A percentile compares a stretch with the other conserved stretches of the same genome.
These are phyloP conservation scores for Solanum pimpinellifolium DNA, from an alignment of 257 asterid species.

Conservation along the genomic window DNA sequence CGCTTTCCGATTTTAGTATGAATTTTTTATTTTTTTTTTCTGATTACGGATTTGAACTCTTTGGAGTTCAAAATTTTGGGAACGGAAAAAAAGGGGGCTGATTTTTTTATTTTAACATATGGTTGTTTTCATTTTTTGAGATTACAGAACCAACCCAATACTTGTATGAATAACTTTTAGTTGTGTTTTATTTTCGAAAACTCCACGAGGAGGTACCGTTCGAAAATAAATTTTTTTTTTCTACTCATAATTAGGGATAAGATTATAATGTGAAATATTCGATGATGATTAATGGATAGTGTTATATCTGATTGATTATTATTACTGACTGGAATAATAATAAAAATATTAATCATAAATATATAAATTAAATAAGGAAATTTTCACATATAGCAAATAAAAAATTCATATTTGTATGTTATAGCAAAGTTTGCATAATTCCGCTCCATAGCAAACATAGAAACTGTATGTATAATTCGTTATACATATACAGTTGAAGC, in stretches of 20 bases:
- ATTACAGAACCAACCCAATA: background rate
- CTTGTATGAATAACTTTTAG: background rate
- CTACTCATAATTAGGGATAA: too few relatives aligned
- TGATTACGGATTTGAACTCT: background rate
- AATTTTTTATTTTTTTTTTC: background rate
- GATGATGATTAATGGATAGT: background rate
- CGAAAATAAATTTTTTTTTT: too few relatives aligned
- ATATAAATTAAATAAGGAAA: too few relatives aligned
- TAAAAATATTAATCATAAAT: too few relatives aligned
- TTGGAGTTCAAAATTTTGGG: background rate
- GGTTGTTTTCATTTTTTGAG: background rate
- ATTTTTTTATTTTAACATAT: background rate
- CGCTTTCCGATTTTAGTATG: background rate
- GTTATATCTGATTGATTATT: too few relatives aligned
- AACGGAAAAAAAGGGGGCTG: background rate
- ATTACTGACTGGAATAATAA: fast-evolving
- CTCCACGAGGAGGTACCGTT: fast-evolving
- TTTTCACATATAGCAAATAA: too few relatives aligned
- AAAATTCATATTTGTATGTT: too few relatives aligned
- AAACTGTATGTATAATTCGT: too few relatives aligned
- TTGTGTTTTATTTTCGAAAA: background rate
- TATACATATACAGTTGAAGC: too few relatives aligned
- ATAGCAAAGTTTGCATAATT: too few relatives aligned
- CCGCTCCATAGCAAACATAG: too few relatives aligned
- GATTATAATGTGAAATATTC: background rate